Evolutionary conservation across 2,329 filamentous ascomycete genomes (phyloP).

Genomic region (Orbilia ellipsospora): DNA sequence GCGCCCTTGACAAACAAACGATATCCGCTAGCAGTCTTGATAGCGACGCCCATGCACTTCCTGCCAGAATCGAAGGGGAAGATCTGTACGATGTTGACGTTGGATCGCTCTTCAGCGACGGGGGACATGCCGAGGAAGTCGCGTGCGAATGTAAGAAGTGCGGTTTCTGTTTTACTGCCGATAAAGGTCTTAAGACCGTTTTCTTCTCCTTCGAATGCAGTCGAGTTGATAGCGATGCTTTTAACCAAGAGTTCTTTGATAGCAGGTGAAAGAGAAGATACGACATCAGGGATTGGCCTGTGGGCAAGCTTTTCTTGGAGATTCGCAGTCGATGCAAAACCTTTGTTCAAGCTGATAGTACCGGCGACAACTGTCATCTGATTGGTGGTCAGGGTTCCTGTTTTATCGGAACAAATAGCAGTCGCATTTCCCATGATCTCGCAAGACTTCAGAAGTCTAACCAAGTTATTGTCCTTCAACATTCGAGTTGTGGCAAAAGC

Average conservation of each 20-base stretch:
- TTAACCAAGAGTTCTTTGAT: conserved; percentile 69
- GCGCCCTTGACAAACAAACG: conserved; percentile 69
- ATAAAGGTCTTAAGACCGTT: conserved; percentile 75
- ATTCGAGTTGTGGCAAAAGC: conserved; percentile 82
- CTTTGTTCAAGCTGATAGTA: conserved; percentile 69
- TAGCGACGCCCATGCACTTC: conserved; percentile 74
- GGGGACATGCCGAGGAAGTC: conserved; percentile 75
- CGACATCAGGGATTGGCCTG: conserved; percentile 54
- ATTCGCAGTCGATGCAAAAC: conserved; percentile 65
- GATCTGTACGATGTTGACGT: conserved; percentile 71
- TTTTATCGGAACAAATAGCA: conserved; percentile 76
- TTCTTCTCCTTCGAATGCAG: conserved; percentile 79
- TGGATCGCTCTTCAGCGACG: conserved; percentile 73
- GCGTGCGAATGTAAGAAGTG: conserved; percentile 75
- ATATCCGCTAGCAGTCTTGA: conserved; percentile 66
- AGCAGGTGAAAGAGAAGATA: conserved; percentile 55
- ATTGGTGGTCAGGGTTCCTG: conserved; percentile 74
- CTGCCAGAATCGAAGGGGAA: conserved; percentile 80
- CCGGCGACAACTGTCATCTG: conserved; percentile 76
- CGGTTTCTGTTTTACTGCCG: conserved; percentile 81
- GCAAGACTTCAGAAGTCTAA: conserved; percentile 79
- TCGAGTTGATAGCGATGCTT: conserved; percentile 75
- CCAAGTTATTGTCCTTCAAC: conserved; percentile 80
- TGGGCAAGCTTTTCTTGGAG: conserved; percentile 47
- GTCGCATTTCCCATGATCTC: conserved; percentile 85